These are phyloP conservation scores for Alternaria burnsii DNA, from an alignment of 2,329 filamentous ascomycete genomes.

Conservation along the genomic window DNA sequence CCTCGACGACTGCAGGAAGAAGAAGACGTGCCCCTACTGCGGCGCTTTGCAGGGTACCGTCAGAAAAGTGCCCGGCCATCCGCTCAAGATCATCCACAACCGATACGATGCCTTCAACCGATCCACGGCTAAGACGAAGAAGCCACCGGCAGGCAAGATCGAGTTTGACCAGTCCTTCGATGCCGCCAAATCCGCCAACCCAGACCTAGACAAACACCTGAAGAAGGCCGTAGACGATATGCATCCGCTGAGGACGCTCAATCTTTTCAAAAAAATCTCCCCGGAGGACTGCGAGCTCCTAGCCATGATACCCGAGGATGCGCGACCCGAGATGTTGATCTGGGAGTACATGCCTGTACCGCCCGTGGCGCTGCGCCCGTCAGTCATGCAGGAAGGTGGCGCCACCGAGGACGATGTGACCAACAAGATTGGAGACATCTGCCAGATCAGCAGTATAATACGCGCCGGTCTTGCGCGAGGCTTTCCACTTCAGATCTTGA, in stretches of 20 bases:
- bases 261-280: conserved; percentile 88
- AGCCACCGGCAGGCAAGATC: conserved; percentile 80
- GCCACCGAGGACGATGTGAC: conserved; percentile 98
- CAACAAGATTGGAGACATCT: conserved; percentile 95
- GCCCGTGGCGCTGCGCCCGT: conserved; percentile 91
- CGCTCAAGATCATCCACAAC: conserved; percentile 94
- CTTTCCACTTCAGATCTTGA: conserved; percentile 84
- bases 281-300: conserved; percentile 89
- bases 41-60: conserved; percentile 87
- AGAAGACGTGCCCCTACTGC: conserved; percentile 82
- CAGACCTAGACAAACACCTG: conserved; percentile 88
- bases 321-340: conserved; percentile 93
- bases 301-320: conserved; percentile 85
- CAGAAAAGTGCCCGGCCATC: conserved; percentile 79
- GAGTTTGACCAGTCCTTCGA: conserved; percentile 87
- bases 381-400: conserved; percentile 89
- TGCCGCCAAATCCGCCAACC: conserved; percentile 77
- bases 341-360: conserved; percentile 97
- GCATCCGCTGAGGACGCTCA: conserved; percentile 86
- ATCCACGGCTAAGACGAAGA: conserved; percentile 86
- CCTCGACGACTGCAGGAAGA: conserved; percentile 88
- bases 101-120: conserved; percentile 89
- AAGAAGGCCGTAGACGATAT: conserved; percentile 94
- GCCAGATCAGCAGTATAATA: conserved; percentile 89
- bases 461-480: conserved; percentile 83